Percentiles rank a stretch among this genome's conserved stretches.
Conservation (phyloP, 2,329 filamentous ascomycete species). For the Monilinia aucupariae region DNA sequence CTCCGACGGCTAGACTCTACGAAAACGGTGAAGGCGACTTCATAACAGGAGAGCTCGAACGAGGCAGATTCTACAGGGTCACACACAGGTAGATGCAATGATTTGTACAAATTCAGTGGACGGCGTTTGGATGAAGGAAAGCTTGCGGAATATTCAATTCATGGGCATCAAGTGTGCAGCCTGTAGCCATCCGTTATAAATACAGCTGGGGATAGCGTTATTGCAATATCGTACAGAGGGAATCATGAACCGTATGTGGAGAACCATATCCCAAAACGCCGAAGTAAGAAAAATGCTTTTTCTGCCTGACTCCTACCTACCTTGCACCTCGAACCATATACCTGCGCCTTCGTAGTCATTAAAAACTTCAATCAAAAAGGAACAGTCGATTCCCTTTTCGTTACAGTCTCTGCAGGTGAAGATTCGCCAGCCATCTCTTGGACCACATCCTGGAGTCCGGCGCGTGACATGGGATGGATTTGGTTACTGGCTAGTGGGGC, state of each 20-base stretch:
- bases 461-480: constrained; percentile 25
- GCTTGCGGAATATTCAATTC: constrained; percentile 14
- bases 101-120: neutral
- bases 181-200: constrained; percentile 25
- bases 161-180: constrained; percentile 19
- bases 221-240: constrained; percentile 19
- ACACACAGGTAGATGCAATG: constrained; percentile 1
- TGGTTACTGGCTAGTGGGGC: constrained; percentile 4
- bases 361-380: constrained; percentile 26
- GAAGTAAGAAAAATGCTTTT: constrained; percentile 22
- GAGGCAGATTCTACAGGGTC: neutral
- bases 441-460: constrained; percentile 19
- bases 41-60: neutral
- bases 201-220: constrained; percentile 22
- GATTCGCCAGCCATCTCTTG: constrained; percentile 24
- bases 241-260: constrained; percentile 25
- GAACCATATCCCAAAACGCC: constrained; percentile 14
- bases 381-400: constrained; percentile 20
- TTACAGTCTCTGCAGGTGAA: constrained; percentile 5
- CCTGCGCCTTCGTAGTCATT: constrained; percentile 29
- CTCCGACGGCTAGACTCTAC: neutral
- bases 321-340: constrained; percentile 18
- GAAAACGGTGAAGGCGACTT: neutral
- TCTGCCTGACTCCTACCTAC: constrained; percentile 23
- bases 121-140: constrained; percentile 2